Evolutionary conservation across 768 basidiomycete genomes (phyloP).

Genomic region (Tulasnella sp.): DNA sequence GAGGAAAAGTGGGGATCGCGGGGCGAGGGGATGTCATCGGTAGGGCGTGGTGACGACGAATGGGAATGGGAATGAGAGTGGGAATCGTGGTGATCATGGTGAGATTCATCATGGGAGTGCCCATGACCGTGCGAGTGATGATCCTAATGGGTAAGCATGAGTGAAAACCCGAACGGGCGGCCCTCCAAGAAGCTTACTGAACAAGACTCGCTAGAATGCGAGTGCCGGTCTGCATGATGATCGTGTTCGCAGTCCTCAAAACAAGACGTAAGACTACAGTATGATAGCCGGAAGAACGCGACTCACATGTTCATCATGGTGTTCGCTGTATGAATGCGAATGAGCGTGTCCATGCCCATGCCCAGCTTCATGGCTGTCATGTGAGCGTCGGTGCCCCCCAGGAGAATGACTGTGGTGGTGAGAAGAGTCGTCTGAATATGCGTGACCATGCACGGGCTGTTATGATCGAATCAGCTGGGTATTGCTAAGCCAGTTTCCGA

Average conservation of each 20-base stretch:
- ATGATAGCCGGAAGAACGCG: conserved; percentile 19
- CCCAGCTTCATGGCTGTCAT: neutral
- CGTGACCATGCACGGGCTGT: no score
- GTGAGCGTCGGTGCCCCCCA: conserved; percentile 10
- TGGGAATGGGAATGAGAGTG: conserved; percentile 18
- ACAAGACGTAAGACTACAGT: no score
- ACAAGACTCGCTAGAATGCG: no score
- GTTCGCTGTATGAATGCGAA: no score
- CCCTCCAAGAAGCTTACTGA: no score
- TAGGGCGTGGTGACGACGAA: neutral
- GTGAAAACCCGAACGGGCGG: no score
- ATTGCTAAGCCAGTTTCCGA: neutral
- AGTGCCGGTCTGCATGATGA: no score
- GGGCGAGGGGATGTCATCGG: no score
- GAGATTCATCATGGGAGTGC: conserved; percentile 17
- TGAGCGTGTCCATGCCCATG: conserved; percentile 12
- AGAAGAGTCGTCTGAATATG: neutral
- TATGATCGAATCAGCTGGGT: no score
- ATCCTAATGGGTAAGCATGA: neutral
- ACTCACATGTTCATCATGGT: conserved; percentile 17
- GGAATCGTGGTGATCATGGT: conserved; percentile 16
- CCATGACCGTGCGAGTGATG: conserved; percentile 15
- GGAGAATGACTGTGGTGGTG: conserved; percentile 25
- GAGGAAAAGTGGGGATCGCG: no score
- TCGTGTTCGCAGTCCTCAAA: conserved; percentile 20